Percentiles rank a stretch among this genome's conserved stretches.
Evolutionary conservation across 2,329 filamentous ascomycete species (phyloP).

Genomic region (Curvularia eragrostidis): DNA sequence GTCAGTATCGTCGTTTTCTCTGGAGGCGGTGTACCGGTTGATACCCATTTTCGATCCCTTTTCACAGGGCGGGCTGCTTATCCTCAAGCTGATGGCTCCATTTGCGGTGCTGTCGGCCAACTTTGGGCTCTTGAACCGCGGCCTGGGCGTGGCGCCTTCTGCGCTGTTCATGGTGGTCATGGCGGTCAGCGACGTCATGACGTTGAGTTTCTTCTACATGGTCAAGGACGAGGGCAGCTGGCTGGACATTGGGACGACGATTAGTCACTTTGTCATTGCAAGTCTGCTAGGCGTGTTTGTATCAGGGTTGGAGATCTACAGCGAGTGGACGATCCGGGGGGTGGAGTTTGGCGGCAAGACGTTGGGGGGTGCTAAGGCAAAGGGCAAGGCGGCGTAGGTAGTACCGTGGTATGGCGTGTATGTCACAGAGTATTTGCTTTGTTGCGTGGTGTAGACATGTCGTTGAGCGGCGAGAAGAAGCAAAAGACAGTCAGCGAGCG

Average conservation of each 20-base stretch:
- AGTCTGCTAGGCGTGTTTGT: conserved; percentile 91
- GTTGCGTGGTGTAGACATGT: neutral
- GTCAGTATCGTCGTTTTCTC: conserved; percentile 88
- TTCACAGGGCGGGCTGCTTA: conserved; percentile 82
- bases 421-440: neutral
- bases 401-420: neutral
- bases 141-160: conserved; percentile 82
- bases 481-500: neutral
- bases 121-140: conserved; percentile 87
- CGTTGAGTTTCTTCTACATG: conserved; percentile 96
- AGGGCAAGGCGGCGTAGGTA: conserved; percentile 9
- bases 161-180: conserved; percentile 92
- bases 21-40: conserved; percentile 87
- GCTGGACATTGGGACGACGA: conserved; percentile 97
- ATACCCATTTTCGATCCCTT: conserved; percentile 94
- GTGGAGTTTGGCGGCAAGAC: conserved; percentile 66
- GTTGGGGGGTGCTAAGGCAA: conserved; percentile 13
- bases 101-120: conserved; percentile 93
- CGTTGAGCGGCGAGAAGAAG: neutral
- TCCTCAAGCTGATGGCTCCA: conserved; percentile 90
- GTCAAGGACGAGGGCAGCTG: conserved; percentile 96
- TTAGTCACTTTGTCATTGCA: conserved; percentile 93
- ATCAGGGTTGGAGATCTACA: conserved; percentile 82
- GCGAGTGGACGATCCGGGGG: conserved; percentile 80
- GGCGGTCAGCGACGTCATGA: conserved; percentile 85